Conservation (phyloP, 139 green algal species). For the Zygnema circumcarinatum region DNA sequence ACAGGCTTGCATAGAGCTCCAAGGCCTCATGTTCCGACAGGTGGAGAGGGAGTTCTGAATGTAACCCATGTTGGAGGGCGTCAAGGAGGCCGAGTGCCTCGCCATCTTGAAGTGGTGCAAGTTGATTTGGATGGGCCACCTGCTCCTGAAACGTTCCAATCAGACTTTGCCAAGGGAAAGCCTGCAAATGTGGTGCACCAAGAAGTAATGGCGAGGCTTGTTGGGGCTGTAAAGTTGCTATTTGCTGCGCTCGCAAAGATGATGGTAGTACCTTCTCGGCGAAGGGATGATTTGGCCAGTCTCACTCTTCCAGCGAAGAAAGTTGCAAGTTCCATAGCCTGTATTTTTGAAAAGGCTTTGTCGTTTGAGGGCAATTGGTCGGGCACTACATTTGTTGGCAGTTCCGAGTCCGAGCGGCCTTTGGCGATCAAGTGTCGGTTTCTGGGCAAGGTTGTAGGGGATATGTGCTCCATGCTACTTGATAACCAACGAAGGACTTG, state of each 20-base stretch:
- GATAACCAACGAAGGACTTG: conserved; percentile 78
- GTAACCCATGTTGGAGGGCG: not conserved
- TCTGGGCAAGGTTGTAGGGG: conserved; percentile 70
- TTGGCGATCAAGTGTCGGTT: conserved; percentile 40
- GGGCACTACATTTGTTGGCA: not conserved
- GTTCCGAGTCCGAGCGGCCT: not conserved
- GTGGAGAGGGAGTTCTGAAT: not conserved
- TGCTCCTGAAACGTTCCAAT: not conserved
- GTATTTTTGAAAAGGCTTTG: conserved; percentile 17
- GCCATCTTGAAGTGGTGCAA: conserved; percentile 3
- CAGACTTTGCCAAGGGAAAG: conserved; percentile 22
- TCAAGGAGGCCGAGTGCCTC: not conserved
- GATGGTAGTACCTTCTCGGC: conserved; percentile 74
- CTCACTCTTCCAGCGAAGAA: conserved; percentile 58
- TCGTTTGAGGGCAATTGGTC: conserved; percentile 10
- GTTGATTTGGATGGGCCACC: conserved; percentile 11
- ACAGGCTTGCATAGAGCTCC: not conserved
- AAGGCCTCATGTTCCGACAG: not conserved
- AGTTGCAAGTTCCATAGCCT: conserved; percentile 9
- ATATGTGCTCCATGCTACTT: conserved; percentile 77
- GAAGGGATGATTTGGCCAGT: conserved; percentile 66
- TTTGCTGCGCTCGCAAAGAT: conserved; percentile 70
- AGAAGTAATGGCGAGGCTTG: conserved; percentile 32
- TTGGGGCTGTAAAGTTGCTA: conserved; percentile 22
- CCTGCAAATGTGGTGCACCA: not conserved